Conservation (phyloP, 495 filamentous ascomycete genomes). For the Aspergillus wentii region DNA sequence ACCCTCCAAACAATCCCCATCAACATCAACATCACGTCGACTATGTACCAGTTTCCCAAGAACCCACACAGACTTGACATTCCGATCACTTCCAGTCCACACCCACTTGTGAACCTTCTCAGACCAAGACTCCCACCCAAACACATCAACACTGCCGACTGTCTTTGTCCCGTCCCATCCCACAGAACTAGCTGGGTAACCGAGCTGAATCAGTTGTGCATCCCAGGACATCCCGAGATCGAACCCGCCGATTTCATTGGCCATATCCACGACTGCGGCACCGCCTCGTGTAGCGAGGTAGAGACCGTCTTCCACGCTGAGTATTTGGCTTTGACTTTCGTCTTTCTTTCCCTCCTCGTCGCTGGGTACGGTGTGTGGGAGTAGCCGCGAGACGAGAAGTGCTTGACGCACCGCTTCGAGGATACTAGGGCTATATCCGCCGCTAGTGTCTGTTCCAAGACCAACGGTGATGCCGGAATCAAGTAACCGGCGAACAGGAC, state of each 20-base stretch:
- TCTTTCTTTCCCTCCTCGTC: constrained; percentile 5
- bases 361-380: constrained; percentile 10
- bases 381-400: constrained; percentile 61
- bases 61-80: constrained; percentile 77
- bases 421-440: constrained; percentile 75
- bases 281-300: constrained; percentile 71
- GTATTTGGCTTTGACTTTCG: constrained; percentile 37
- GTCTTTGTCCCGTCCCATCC: background rate
- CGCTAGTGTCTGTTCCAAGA: constrained; percentile 83
- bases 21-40: constrained; percentile 3
- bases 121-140: constrained; percentile 77
- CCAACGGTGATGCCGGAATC: constrained; percentile 72
- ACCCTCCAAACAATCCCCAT: background rate
- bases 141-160: constrained; percentile 60
- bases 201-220: constrained; percentile 66
- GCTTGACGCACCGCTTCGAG: constrained; percentile 78
- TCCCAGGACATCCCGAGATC: constrained; percentile 79
- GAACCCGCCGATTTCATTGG: constrained; percentile 62
- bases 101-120: constrained; percentile 85
- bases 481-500: constrained; percentile 66
- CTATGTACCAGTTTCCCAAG: constrained; percentile 70
- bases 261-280: constrained; percentile 65
- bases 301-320: constrained; percentile 81
- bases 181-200: background rate
- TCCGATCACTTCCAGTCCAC: constrained; percentile 81